Evolutionary conservation across 169 alveolate species (phyloP), one percentile per base, ranked within the genome.

Genomic region (Pseudocohnilembus persalinus): DNA sequence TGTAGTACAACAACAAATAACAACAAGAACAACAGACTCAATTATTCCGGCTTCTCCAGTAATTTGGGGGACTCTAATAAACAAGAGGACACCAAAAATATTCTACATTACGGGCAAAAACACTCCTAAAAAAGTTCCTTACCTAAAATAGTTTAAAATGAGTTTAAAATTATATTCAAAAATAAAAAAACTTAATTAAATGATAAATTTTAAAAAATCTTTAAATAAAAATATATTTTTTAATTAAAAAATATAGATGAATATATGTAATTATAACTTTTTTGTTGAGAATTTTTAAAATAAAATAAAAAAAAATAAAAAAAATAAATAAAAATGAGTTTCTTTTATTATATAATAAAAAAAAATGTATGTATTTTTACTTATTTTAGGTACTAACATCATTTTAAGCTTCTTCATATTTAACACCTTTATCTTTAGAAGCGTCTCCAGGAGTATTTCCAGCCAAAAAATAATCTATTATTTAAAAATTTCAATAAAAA

Each of bases 21-120:
- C 31, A 6, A 90, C 63, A 25, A 90, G 86, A 15, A 76, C 79
- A 30, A 85, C 34, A 29, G 95, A 83, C 83, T 77, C 68, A 35
- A 82, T 81, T 6, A 90, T 82, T 65, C 97, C 97, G 27, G 95
- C 95, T 81, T 90, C 91, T 6, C 95, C 97, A 28, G 91, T 85
- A 77, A 92, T 83, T 79, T 83, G 76, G 16, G 94, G 92, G 16
- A 92, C 82, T 27, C 97, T 80, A n/a, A 94, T 82, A 85, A 94
- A 94, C 29, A 94, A 85, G 31, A 91, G 88, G 29, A 92, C 93
- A 11, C 96, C 94, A n/a, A 94, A 64, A 65, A 94, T 94, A 81
- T 90, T 94, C 33, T 89, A 85, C 79, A 92, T 73, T 72, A 94
- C 90, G 11, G 97, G 97, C 31, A 94, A 74, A 33, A 90, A 83